Evolutionary conservation across 768 basidiomycete species (phyloP).

Genomic region (Leucosporidium scottii): DNA sequence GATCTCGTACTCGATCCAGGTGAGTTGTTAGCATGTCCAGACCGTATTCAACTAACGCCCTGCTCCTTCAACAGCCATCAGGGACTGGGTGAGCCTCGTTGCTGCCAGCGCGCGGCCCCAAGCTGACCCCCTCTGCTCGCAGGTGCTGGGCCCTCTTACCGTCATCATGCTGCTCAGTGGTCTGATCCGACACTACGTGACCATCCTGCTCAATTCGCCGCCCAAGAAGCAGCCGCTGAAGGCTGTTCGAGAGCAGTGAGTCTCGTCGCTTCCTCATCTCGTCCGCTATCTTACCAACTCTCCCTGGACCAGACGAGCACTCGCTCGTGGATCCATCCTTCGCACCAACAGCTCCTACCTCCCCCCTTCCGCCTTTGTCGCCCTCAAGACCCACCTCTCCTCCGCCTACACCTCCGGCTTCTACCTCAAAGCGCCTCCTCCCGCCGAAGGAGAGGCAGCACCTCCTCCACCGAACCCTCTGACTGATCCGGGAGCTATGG

Average conservation of each 20-base stretch:
- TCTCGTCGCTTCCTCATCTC: conserved; percentile 5
- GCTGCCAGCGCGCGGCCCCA: not conserved
- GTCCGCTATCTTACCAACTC: not conserved
- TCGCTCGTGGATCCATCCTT: conserved; percentile 15
- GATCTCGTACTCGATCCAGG: conserved; percentile 25
- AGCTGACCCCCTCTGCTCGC: not conserved
- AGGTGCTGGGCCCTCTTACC: conserved; percentile 23
- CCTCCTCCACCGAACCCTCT: conserved; percentile 65
- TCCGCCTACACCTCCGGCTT: conserved; percentile 49
- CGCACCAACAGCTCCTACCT: conserved; percentile 24
- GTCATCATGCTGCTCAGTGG: conserved; percentile 52
- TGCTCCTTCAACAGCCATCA: conserved; percentile 17
- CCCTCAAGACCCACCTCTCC: conserved; percentile 40
- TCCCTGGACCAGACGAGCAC: not conserved
- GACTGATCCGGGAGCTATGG: conserved; percentile 85
- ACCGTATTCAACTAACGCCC: not conserved
- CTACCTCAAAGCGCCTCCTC: conserved; percentile 79
- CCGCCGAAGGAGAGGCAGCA: conserved; percentile 50
- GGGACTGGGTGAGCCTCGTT: conserved; percentile 9
- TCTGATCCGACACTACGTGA: conserved; percentile 84
- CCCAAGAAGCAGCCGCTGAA: conserved; percentile 72
- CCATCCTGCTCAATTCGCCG: conserved; percentile 69
- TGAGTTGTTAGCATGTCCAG: not conserved
- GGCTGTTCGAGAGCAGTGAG: conserved; percentile 88
- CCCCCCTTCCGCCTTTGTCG: conserved; percentile 41